Evolutionary conservation across 441 rosid genomes (phyloP).

Genomic region (Populus hybrid): DNA sequence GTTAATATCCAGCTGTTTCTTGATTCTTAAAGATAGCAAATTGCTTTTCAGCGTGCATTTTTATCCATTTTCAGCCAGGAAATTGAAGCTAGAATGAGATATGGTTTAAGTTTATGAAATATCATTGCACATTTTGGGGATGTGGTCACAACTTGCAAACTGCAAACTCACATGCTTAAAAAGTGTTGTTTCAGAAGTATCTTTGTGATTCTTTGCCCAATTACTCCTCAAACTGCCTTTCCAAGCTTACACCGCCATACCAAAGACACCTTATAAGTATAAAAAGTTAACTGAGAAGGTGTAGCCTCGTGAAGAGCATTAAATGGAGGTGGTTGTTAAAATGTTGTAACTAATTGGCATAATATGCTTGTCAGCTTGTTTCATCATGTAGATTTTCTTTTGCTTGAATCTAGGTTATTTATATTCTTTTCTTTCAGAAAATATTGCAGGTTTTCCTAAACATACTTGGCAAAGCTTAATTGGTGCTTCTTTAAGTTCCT

Average conservation of each 20-base stretch:
- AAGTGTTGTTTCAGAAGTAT: too few relatives aligned
- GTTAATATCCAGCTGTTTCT: not conserved
- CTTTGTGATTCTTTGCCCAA: too few relatives aligned
- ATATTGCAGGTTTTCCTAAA: constrained; percentile 46
- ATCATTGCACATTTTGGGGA: too few relatives aligned
- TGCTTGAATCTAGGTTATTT: not conserved
- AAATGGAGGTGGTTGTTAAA: not conserved
- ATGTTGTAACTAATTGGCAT: not conserved
- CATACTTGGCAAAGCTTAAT: constrained; percentile 69
- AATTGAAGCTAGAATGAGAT: not conserved
- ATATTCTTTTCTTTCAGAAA: constrained; percentile 38
- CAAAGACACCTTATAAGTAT: not conserved
- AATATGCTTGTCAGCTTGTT: not conserved
- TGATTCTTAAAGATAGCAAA: not conserved
- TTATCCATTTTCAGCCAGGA: not conserved
- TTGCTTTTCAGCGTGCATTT: not conserved
- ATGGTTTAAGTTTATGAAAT: too few relatives aligned
- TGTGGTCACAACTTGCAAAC: too few relatives aligned
- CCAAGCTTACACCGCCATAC: too few relatives aligned
- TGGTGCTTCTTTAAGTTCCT: constrained; percentile 69
- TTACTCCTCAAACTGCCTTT: too few relatives aligned
- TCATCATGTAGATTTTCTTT: not conserved
- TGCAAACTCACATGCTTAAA: too few relatives aligned
- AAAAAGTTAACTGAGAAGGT: not conserved
- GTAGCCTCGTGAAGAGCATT: not conserved